Conservation (phyloP, 495 filamentous ascomycete genomes). For the Talaromyces thailandensis region DNA sequence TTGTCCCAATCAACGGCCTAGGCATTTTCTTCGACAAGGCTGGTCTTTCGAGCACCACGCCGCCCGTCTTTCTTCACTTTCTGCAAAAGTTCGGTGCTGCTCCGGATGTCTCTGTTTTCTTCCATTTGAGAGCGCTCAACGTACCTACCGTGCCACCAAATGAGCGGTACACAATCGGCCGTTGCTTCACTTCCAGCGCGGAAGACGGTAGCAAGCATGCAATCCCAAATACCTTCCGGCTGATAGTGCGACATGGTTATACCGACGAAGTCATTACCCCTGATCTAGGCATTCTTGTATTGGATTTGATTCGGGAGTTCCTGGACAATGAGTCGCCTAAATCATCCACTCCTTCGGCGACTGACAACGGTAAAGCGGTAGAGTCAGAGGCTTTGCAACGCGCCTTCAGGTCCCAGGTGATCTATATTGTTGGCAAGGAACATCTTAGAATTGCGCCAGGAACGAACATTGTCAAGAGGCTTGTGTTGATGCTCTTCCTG, state of each 20-base stretch:
- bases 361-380: background rate
- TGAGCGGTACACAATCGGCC: slow-evolving; percentile 37
- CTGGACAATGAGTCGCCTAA: slow-evolving; percentile 26
- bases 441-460: slow-evolving; percentile 47
- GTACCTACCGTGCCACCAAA: slow-evolving; percentile 27
- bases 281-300: slow-evolving; percentile 49
- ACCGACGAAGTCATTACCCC: slow-evolving; percentile 57
- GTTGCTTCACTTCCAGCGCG: slow-evolving; percentile 16
- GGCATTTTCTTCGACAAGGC: slow-evolving; percentile 62
- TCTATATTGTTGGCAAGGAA: slow-evolving; percentile 68
- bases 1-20: slow-evolving; percentile 41
- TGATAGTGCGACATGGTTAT: slow-evolving; percentile 62
- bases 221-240: slow-evolving; percentile 51
- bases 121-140: slow-evolving; percentile 52
- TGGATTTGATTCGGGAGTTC: slow-evolving; percentile 48
- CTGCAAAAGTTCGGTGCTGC: slow-evolving; percentile 50
- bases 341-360: slow-evolving; percentile 6
- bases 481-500: slow-evolving; percentile 48
- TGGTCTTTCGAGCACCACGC: slow-evolving; percentile 36
- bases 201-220: slow-evolving; percentile 12
- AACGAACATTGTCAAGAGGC: slow-evolving; percentile 33
- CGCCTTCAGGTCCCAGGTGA: slow-evolving; percentile 50
- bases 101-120: slow-evolving; percentile 51
- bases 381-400: slow-evolving; percentile 35
- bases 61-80: slow-evolving; percentile 56